phyloP scores from a whole-genome alignment of 148 eudicot genomes.

The Euryodendron excelsum region DNA sequence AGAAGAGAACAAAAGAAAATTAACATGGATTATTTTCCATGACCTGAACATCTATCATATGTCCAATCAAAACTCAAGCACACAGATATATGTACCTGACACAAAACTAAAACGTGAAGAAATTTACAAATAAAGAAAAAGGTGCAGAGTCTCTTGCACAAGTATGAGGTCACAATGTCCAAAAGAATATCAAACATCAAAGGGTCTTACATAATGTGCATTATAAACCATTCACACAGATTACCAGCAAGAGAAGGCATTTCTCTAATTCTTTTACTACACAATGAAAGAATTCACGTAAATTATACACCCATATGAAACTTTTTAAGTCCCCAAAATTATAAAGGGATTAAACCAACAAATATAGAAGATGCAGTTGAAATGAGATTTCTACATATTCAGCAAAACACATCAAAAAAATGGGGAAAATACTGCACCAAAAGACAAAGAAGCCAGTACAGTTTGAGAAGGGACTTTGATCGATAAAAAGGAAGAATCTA shows the following conservation, averaged over 20 bases:
- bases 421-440: background rate
- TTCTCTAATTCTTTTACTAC: background rate
- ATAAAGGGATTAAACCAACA: background rate
- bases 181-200: background rate
- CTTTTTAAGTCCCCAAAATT: background rate
- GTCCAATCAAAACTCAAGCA: background rate
- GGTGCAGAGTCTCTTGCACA: background rate
- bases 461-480: background rate
- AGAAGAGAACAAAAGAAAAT: no score
- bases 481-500: background rate
- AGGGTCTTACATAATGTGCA: background rate
- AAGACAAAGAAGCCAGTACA: background rate
- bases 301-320: background rate
- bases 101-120: background rate
- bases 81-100: no score
- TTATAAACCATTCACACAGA: background rate
- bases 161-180: background rate
- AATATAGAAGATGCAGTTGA: background rate
- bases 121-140: background rate
- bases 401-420: background rate
- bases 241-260: background rate
- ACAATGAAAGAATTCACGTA: background rate
- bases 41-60: conserved; percentile 2
- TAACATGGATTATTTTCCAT: background rate
- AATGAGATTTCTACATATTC: background rate